Evolutionary conservation across 2,329 filamentous ascomycete genomes (phyloP), one percentile per base, ranked within the genome.

Genomic region (Ophiosphaerella narmari): DNA sequence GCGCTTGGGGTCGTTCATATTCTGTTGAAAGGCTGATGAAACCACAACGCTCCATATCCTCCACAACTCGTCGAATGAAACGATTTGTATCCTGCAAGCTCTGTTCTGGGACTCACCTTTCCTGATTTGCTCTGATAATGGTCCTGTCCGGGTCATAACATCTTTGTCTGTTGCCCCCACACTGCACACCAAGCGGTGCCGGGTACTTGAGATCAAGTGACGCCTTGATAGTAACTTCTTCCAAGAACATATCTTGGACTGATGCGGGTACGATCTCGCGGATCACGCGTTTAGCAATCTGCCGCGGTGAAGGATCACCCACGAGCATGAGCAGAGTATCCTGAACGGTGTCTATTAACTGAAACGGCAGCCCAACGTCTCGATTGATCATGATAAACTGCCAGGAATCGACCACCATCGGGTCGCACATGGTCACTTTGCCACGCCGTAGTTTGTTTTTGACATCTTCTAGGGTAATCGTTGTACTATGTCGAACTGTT

Each of bases 351-450:
- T 68, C 63, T 4, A 68, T 58, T 1, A 70, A 50, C 5, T 54
- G 36, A 12, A 70, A 70, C 0, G 66, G 62, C 5, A 62, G 32
- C 0, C 63, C 62, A 5, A 54, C 53, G 14, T 66, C 54, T n/a
- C 57, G 54, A 21, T 68, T 65, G 29, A 70, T 65, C 36, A 70
- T 62, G 29, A 68, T 67, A 47, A 70, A 68, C 12, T 68, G 63
- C 66, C 65, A 70, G 0, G 66, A 70, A 16, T 68, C 65, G 0
- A 66, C 63, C 0, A 67, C 60, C 3, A 70, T 66, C 0, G 65
- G 63, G n/a, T 70, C 64, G 16, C 67, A 68, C 60, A 66, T 67
- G 0, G 59, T 52, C 0, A 50, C 61, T 39, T 67, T 67, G 4
- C 54, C 33, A 18, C 63, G 31, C 0, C 66, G 60, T 8, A 70